Evolutionary conservation across 768 basidiomycete genomes (phyloP).

Genomic region (Antrodiella citrinella): DNA sequence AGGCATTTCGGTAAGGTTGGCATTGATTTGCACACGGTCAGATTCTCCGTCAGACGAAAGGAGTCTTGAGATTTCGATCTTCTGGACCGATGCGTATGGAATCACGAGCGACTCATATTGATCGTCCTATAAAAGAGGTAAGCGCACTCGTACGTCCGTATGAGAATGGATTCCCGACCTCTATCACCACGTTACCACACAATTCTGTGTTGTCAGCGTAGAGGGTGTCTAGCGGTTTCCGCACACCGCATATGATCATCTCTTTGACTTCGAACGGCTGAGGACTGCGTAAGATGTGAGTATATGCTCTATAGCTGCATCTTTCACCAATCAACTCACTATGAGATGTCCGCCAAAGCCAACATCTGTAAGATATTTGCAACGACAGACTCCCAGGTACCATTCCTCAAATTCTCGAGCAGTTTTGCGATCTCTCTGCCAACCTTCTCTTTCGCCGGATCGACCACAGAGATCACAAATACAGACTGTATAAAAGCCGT

Average conservation of each 20-base stretch:
- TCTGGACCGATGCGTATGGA: slow-evolving; percentile 29
- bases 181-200: slow-evolving; percentile 39
- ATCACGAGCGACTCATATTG: slow-evolving; percentile 44
- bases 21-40: neutral
- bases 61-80: slow-evolving; percentile 4
- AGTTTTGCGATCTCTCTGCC: slow-evolving; percentile 30
- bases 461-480: slow-evolving; percentile 25
- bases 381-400: slow-evolving; percentile 48
- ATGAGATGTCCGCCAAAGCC: slow-evolving; percentile 36
- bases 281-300: slow-evolving; percentile 31
- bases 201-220: slow-evolving; percentile 45
- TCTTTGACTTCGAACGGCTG: slow-evolving; percentile 45
- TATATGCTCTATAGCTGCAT: neutral
- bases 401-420: slow-evolving; percentile 32
- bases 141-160: too few species aligned
- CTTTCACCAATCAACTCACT: slow-evolving; percentile 27
- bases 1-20: slow-evolving; percentile 5
- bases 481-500: slow-evolving; percentile 43
- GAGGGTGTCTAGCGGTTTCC: slow-evolving; percentile 35
- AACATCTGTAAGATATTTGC: slow-evolving; percentile 39
- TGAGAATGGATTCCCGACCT: too few species aligned
- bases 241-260: slow-evolving; percentile 30
- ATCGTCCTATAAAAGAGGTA: slow-evolving; percentile 28
- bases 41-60: neutral
- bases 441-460: slow-evolving; percentile 27